Conservation (phyloP, 2,329 filamentous ascomycete genomes). For the Ceratocystis huliohia region DNA sequence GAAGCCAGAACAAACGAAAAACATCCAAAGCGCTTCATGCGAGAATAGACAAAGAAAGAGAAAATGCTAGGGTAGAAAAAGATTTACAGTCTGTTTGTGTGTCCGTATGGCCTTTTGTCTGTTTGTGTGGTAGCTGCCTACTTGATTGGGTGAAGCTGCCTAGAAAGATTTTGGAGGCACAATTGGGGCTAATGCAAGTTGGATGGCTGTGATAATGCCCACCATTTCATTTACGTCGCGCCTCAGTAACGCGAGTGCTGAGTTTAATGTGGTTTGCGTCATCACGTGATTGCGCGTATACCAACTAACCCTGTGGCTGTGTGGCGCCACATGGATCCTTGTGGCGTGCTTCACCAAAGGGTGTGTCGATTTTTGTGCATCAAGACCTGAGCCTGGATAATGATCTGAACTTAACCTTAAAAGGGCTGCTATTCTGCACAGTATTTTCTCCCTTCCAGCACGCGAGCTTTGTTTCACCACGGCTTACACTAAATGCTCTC, state of each 20-base stretch:
- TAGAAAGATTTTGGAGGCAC: not conserved
- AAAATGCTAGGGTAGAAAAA: not conserved
- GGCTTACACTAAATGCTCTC: not conserved
- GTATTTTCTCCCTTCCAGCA: not conserved
- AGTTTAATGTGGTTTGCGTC: not conserved
- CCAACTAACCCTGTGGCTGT: not conserved
- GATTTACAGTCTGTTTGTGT: not conserved
- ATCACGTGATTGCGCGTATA: conserved; percentile 13
- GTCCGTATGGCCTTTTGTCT: not conserved
- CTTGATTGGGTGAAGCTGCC: not conserved
- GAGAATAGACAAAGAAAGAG: not conserved
- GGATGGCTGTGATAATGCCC: conserved; percentile 1
- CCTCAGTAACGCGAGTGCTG: not conserved
- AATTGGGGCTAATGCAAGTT: not conserved
- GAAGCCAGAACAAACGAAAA: not conserved
- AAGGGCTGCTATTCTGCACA: not conserved
- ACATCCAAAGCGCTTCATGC: not conserved
- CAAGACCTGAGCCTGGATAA: not conserved
- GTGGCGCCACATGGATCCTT: not conserved
- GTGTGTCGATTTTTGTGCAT: not conserved
- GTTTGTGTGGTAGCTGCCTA: not conserved
- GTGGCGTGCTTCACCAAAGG: not conserved
- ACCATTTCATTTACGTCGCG: not conserved
- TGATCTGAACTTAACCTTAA: not conserved
- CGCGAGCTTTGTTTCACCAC: not conserved